phyloP scores from a whole-genome alignment of 163 green algal species.

The Chlamydomonas reinhardtii region DNA sequence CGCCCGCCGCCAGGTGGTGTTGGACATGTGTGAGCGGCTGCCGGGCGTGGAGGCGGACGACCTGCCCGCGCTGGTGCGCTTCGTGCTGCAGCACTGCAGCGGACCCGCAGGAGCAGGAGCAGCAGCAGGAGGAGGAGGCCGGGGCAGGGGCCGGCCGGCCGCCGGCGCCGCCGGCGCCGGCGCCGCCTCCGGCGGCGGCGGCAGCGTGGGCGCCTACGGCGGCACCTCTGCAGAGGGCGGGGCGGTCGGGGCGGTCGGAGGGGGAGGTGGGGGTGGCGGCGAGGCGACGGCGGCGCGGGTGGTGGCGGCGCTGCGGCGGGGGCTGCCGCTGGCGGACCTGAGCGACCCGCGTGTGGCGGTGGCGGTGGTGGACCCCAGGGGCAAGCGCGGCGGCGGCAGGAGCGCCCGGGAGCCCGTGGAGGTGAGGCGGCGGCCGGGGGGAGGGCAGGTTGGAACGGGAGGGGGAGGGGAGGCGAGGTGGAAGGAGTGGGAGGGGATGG shows the following conservation, averaged over 20 bases:
- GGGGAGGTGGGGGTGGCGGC: not conserved
- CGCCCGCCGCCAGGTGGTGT: not conserved
- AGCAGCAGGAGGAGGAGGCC: too few relatives aligned
- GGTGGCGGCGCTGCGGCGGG: constrained; percentile 30
- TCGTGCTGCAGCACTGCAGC: constrained; percentile 45
- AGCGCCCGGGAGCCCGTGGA: not conserved
- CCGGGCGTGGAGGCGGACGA: constrained; percentile 55
- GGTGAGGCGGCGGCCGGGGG: not conserved
- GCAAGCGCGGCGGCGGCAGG: constrained; percentile 34
- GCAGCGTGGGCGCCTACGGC: constrained; percentile 11
- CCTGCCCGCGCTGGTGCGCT: constrained; percentile 55
- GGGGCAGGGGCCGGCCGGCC: not conserved
- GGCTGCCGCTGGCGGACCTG: constrained; percentile 46
- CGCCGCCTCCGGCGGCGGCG: not conserved
- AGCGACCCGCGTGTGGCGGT: constrained; percentile 53
- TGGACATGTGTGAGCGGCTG: constrained; percentile 46
- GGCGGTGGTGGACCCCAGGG: constrained; percentile 16
- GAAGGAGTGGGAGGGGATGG: too few relatives aligned
- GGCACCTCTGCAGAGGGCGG: constrained; percentile 32
- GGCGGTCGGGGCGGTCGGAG: constrained; percentile 38
- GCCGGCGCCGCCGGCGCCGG: not conserved
- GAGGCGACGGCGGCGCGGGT: constrained; percentile 12
- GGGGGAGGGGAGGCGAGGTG: too few relatives aligned
- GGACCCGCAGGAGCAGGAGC: not conserved
- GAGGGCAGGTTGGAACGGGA: too few relatives aligned